Evolutionary conservation across 148 eudicot species (phyloP), one percentile per base, ranked within the genome.

Genomic region (Cornus suecica): DNA sequence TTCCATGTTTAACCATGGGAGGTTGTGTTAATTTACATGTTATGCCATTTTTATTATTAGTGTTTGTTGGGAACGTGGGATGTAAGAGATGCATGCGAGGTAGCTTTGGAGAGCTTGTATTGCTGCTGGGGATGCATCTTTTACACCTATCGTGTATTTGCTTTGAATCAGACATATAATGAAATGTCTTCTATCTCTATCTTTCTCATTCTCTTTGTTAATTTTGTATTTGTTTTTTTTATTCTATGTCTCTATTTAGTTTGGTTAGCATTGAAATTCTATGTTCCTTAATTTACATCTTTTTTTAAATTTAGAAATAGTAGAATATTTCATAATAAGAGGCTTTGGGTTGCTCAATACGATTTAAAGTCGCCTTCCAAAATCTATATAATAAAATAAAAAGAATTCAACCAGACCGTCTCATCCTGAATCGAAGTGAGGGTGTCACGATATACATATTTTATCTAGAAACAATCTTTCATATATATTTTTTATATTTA

Each of bases 61-160:
- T 32, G 41, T 60, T 45, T 67, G 73, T 70, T 16, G 23, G 58
- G 24, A 80, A 79, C 65, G 77, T 75, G 89, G 85, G 87, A 75
- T 90, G 91, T 90, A 90, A 90, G 94, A 83, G 87, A 86, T 86
- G 94, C 91, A 90, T 90, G 80, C 92, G 45, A 86, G 85, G 89
- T 73, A 83, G 86, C 81, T 83, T 77, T 41, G 51, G 60, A 34
- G 29, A 69, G 69, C 15, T 29, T 62, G 65, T 75, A 37, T 76
- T 79, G 87, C 88, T 84, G 73, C 88, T 78, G 80, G 88, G 85
- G 86, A 90, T 90, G 93, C 88, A 87, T 87, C 81, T 9, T 91
- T 88, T 90, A 90, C 93, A 90, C 81, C 83, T 78, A 77, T 82
- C 74, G 75, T 81, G 83, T 85, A 82, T 71, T 81, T 79, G 29